These are phyloP conservation scores for Phytophthora melonis DNA, from an alignment of 352 stramenopile genomes.

Conservation along the genomic window DNA sequence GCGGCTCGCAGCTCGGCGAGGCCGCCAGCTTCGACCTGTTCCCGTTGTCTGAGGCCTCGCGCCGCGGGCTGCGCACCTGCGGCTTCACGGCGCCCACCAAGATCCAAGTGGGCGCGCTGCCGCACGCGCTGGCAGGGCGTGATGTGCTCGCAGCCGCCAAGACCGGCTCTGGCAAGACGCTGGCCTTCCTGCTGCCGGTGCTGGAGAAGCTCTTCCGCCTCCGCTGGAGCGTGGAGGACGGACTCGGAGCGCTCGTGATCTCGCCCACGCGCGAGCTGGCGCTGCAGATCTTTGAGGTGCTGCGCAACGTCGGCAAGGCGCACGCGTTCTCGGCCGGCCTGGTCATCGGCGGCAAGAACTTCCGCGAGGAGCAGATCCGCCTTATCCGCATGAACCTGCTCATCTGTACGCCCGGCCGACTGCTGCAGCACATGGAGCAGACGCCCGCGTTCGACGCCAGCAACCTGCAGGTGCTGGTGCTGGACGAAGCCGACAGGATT, in stretches of 20 bases:
- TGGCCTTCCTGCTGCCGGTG: slow-evolving; percentile 91
- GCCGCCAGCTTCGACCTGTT: slow-evolving; percentile 87
- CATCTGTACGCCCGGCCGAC: slow-evolving; percentile 96
- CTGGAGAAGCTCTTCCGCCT: slow-evolving; percentile 92
- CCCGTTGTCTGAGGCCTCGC: slow-evolving; percentile 83
- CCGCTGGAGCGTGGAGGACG: slow-evolving; percentile 92
- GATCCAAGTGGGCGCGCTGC: slow-evolving; percentile 91
- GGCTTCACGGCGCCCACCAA: slow-evolving; percentile 89
- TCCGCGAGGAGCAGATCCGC: slow-evolving; percentile 94
- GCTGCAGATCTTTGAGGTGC: slow-evolving; percentile 99
- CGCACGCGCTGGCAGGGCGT: slow-evolving; percentile 87
- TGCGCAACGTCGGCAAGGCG: slow-evolving; percentile 95
- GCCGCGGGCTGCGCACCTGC: slow-evolving; percentile 73
- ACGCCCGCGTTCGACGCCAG: slow-evolving; percentile 96
- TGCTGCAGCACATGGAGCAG: slow-evolving; percentile 99
- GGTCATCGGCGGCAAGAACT: slow-evolving; percentile 97
- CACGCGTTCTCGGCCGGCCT: slow-evolving; percentile 97
- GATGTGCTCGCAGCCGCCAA: slow-evolving; percentile 94
- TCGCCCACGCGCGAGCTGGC: slow-evolving; percentile 98
- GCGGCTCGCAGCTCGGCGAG: slow-evolving; percentile 80
- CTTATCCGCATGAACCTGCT: slow-evolving; percentile 97
- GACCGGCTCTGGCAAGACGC: slow-evolving; percentile 95
- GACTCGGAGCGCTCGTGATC: slow-evolving; percentile 96
- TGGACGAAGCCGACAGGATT: slow-evolving; percentile 99
- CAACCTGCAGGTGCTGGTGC: slow-evolving; percentile 96